These are phyloP conservation scores for Paecilomyces dactylethromorphus DNA, from an alignment of 2,329 filamentous ascomycete species.

Conservation along the genomic window DNA sequence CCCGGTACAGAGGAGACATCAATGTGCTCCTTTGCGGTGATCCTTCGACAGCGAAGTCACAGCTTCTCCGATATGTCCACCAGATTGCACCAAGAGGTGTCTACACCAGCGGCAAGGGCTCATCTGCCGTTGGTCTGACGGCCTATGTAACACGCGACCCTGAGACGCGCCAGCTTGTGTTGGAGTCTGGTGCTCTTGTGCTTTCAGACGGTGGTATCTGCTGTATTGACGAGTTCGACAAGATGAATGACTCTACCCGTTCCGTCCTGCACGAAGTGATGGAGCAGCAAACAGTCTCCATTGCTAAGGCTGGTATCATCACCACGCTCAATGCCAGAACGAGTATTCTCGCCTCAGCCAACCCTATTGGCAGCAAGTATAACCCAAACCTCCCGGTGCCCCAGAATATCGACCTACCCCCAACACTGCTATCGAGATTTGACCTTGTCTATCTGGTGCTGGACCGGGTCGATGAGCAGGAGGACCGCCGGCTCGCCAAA, in stretches of 20 bases:
- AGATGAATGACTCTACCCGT: slow-evolving; percentile 69
- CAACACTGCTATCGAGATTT: slow-evolving; percentile 90
- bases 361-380: slow-evolving; percentile 96
- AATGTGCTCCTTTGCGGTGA: slow-evolving; percentile 96
- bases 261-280: slow-evolving; percentile 74
- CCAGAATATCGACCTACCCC: slow-evolving; percentile 95
- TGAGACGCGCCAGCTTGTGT: slow-evolving; percentile 65
- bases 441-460: slow-evolving; percentile 95
- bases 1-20: slow-evolving; percentile 94
- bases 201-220: slow-evolving; percentile 69
- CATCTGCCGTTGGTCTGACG: slow-evolving; percentile 68
- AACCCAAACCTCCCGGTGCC: slow-evolving; percentile 93
- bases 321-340: slow-evolving; percentile 91
- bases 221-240: slow-evolving; percentile 75
- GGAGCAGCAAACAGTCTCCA: slow-evolving; percentile 74
- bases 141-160: slow-evolving; percentile 72
- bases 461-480: slow-evolving; percentile 85
- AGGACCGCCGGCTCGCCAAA: slow-evolving; percentile 79
- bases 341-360: slow-evolving; percentile 91
- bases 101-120: slow-evolving; percentile 70
- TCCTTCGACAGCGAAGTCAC: slow-evolving; percentile 92
- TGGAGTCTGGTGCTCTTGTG: slow-evolving; percentile 68
- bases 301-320: slow-evolving; percentile 72
- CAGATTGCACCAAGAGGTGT: slow-evolving; percentile 89
- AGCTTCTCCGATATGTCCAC: slow-evolving; percentile 89